Evolutionary conservation across 129 eudicot species (phyloP).

Genomic region (Flaveria ramosissima): DNA sequence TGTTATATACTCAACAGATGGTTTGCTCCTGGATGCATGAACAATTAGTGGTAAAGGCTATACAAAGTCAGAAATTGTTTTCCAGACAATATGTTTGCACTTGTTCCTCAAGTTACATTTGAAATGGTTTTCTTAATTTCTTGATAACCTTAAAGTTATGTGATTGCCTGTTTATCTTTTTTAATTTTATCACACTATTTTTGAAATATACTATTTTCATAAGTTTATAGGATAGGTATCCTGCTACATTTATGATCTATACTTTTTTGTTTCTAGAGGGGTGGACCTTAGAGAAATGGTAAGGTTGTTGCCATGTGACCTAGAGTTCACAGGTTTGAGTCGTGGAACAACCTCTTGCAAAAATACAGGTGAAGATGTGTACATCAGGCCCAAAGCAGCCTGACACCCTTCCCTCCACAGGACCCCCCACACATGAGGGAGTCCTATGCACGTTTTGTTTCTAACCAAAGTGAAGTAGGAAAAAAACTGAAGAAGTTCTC

Average conservation of each 20-base stretch:
- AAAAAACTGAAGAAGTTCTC: neutral
- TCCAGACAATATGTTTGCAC: slow-evolving; percentile 1
- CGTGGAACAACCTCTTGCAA: too few species aligned
- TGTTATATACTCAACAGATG: neutral
- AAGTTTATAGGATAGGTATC: too few species aligned
- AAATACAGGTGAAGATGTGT: too few species aligned
- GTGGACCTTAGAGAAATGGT: too few species aligned
- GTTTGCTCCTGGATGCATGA: neutral
- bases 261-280: too few species aligned
- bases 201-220: neutral
- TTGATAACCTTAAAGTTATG: neutral
- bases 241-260: neutral
- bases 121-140: neutral
- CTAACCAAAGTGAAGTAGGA: slow-evolving; percentile 1
- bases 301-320: too few species aligned
- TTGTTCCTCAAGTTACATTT: neutral
- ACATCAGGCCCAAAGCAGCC: too few species aligned
- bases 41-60: neutral
- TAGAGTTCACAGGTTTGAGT: too few species aligned
- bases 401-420: too few species aligned
- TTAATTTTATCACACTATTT: neutral
- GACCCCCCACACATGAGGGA: too few species aligned
- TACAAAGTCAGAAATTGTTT: neutral
- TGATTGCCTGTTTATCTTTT: too few species aligned
- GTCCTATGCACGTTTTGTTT: too few species aligned